Evolutionary conservation across 768 basidiomycete species (phyloP).

Genomic region (Phlebiopsis gigantea): DNA sequence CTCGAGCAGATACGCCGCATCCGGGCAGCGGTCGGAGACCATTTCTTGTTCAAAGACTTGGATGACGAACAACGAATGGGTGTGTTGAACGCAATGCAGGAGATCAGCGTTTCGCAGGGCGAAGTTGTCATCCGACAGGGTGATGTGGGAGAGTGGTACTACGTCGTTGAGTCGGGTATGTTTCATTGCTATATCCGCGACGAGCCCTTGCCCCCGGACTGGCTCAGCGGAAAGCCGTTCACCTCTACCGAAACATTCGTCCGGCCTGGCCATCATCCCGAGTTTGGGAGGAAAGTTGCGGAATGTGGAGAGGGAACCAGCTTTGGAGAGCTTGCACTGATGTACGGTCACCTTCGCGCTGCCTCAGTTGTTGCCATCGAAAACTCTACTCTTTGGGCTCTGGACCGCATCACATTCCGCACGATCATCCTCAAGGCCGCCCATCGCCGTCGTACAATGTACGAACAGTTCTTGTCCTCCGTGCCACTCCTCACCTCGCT

Average conservation of each 20-base stretch:
- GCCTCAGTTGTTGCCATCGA: constrained; percentile 89
- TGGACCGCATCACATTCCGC: constrained; percentile 97
- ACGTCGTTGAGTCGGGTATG: constrained; percentile 88
- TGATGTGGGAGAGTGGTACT: constrained; percentile 95
- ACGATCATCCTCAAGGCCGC: constrained; percentile 95
- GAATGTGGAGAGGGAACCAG: constrained; percentile 81
- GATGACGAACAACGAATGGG: constrained; percentile 95
- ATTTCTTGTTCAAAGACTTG: constrained; percentile 93
- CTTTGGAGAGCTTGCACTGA: constrained; percentile 94
- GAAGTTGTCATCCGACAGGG: constrained; percentile 97
- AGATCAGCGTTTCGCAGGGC: constrained; percentile 61
- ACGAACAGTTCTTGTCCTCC: constrained; percentile 91
- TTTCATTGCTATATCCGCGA: constrained; percentile 79
- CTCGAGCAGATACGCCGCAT: constrained; percentile 84
- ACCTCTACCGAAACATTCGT: constrained; percentile 47
- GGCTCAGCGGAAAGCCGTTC: constrained; percentile 36
- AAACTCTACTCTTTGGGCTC: constrained; percentile 82
- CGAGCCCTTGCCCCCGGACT: constrained; percentile 58
- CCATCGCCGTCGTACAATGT: constrained; percentile 88
- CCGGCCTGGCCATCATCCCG: constrained; percentile 61
- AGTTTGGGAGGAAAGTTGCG: constrained; percentile 76
- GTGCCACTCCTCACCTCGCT: constrained; percentile 85
- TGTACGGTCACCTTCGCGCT: constrained; percentile 96
- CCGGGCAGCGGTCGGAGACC: constrained; percentile 77
- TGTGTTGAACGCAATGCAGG: constrained; percentile 94